Base-by-base conservation (phyloP, 2,329 filamentous ascomycete genomes). In the Penicillium sclerotigenum region DNA sequence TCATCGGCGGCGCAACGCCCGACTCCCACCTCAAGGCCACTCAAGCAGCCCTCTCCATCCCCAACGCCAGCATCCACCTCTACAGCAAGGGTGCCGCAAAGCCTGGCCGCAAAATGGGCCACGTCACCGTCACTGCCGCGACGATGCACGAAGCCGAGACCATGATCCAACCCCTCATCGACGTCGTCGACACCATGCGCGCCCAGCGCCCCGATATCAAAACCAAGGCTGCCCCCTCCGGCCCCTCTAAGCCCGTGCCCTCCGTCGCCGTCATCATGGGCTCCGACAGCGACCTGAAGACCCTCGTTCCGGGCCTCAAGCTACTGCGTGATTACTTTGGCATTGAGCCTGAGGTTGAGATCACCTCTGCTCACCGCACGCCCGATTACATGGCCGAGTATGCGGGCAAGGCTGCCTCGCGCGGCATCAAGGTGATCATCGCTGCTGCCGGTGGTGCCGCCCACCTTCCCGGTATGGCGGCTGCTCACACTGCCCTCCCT, bases 41-140 rank as follows among this genome's bases (percentile, higher is more conserved):
- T 13, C 75, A 81, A 56, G 74, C 75, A 49, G 86, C 87, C 1
- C 75, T 87, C 33, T 77, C 81, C 43, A 80, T 81, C 51, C 82
- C 81, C 41, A 83, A 80, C 52, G 84, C 82, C 36, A 82, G 79
- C 50, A 81, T 97, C 11, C 93, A 99, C 68, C 84, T 97, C 45
- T 99, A 99, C 76, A 92, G 92, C 68, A 97, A 97, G 76, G 84
- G 83, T 11, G 85, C 84, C 45, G 89, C 91, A 26, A 90, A 91
- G 65, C 90, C 90, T 5, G 88, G 90, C 33, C 87, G 94, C 43
- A 99, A 97, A 75, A 97, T 97, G 78, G 93, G 93, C 11, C 94
- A 99, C 73, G 85, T 99, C 64, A 97, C 92, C 0, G 77, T 96
- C 36, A 89, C 89, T 1, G 86, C 86, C 1, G 79, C 83, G 13